Base-by-base conservation (phyloP, 2,329 filamentous ascomycete species). In the Lasiodiplodia citricola region DNA sequence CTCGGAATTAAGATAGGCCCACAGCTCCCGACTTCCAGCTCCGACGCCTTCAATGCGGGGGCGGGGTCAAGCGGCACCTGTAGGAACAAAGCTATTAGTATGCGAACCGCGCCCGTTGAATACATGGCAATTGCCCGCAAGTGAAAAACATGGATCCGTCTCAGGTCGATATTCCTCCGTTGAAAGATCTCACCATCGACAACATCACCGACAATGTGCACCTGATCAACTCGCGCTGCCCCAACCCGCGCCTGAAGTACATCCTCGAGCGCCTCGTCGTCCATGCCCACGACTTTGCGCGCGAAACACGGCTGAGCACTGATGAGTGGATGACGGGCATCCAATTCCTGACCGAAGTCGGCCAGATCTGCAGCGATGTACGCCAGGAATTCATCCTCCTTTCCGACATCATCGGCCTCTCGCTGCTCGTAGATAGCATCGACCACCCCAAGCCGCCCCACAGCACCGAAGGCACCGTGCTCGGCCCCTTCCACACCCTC, bases 381-480 rank as follows among this genome's bases (percentile, higher is more conserved):
- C 87, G 92, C 72, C 90, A 93, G 86, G 91, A 94, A 84, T 94
- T 92, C 83, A 94, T 95, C 79, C 88, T 95, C 50, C 88, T 95
- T 71, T 92, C 90, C 72, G 92, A 96, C 80, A 86, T 93, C 52
- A 86, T 95, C 25, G 92, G 92, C 50, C 87, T 96, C 44, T 94
- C 91, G 25, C 87, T 94, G 69, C 87, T 96, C 4, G 90, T 96
- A 72, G 92, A 96, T 81, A 88, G 86, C 73, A 94, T 96, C 83
- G 91, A 94, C 82, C 92, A 95, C 81, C 92, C 92, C 31, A 95
- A 93, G 77, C 92, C 91, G 0, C 76, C 87, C 0, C 79, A 83
- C 54, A 86, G 85, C 35, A 96, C 92, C 31, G 92, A 95, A 79
- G 92, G 92, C 69, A 93, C 91, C 0, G 91, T 96, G 13, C 87